Conservation (phyloP, 2,329 filamentous ascomycete species). For the Penicillium thymicola region DNA sequence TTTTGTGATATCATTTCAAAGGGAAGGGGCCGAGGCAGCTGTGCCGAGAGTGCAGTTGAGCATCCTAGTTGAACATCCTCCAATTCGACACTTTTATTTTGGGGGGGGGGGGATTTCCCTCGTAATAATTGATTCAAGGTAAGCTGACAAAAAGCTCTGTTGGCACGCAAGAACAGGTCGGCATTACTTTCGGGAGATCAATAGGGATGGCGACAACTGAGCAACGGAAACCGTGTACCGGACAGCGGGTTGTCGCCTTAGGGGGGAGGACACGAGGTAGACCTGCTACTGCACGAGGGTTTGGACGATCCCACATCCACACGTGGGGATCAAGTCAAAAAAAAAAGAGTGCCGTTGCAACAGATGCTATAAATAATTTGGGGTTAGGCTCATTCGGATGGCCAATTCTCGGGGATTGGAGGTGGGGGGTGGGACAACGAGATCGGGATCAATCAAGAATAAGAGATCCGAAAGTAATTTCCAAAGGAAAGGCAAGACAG, state of each 20-base stretch:
- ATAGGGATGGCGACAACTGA: constrained; percentile 13
- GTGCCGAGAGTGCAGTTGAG: constrained; percentile 25
- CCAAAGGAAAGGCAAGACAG: constrained; percentile 7
- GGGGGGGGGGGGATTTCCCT: not conserved
- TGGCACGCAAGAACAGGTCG: constrained; percentile 26
- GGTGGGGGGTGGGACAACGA: constrained; percentile 1
- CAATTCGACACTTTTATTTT: constrained; percentile 11
- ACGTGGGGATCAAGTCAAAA: constrained; percentile 19
- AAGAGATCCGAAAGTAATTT: constrained; percentile 5
- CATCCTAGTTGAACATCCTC: constrained; percentile 33
- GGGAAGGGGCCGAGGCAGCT: constrained; percentile 18
- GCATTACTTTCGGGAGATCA: constrained; percentile 32
- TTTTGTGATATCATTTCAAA: constrained; percentile 5
- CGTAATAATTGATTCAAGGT: constrained; percentile 19
- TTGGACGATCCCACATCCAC: constrained; percentile 14
- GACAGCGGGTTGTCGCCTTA: constrained; percentile 24
- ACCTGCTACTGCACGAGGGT: constrained; percentile 34
- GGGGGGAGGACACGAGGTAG: constrained; percentile 21
- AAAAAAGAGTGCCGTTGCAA: constrained; percentile 13
- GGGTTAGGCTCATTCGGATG: constrained; percentile 9
- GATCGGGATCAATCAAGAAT: constrained; percentile 1
- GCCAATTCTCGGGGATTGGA: constrained; percentile 5
- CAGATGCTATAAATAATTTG: constrained; percentile 18
- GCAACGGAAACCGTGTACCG: constrained; percentile 25
- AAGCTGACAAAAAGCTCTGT: constrained; percentile 26